Evolutionary conservation across 2,329 filamentous ascomycete species (phyloP), one percentile per base, ranked within the genome.

Genomic region (Fusarium mexicanum): DNA sequence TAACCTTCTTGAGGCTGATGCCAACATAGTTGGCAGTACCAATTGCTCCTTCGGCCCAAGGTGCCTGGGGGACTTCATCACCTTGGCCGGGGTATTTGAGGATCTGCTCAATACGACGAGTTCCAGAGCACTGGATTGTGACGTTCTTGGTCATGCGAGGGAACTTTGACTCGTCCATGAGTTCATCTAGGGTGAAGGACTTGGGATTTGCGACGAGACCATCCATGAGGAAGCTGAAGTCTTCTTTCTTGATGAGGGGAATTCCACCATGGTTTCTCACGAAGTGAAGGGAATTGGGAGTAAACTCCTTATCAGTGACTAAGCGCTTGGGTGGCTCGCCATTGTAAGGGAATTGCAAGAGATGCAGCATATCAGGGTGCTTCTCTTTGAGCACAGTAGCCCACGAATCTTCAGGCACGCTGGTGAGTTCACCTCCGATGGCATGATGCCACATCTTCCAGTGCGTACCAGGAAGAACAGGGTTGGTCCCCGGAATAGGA

Each of bases 241-340:
- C 83, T 0, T 88, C 84, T 3, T 86, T 82, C 14, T 92, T 86
- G 61, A 94, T 93, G 13, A 88, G 83, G 0, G 92, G 92, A 24
- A 94, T 90, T 0, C 92, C 91, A 16, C 92, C 91, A 70, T 94
- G 92, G 67, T 94, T 94, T 13, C 92, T 86, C 2, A 94, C 89
- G 72, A 93, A 94, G 73, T 91, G 88, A 0, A 81, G 75, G 1
- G 74, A 54, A 69, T 93, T 94, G 0, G 86, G 83, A 0, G 92
- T 94, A 44, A 93, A 86, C 0, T 87, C 85, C 22, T 85, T 85
- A 2, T 87, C 86, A 2, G 81, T 82, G 8, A 91, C 86, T 1
- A 92, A 83, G 5, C 87, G 85, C 71, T 91, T 88, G 0, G 89
- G 89, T 0, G 90, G 87, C 69, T 92, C 90, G 1, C 89, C 90